Base-by-base conservation (phyloP, 208 protist genomes). In the Lotmaria passim region DNA sequence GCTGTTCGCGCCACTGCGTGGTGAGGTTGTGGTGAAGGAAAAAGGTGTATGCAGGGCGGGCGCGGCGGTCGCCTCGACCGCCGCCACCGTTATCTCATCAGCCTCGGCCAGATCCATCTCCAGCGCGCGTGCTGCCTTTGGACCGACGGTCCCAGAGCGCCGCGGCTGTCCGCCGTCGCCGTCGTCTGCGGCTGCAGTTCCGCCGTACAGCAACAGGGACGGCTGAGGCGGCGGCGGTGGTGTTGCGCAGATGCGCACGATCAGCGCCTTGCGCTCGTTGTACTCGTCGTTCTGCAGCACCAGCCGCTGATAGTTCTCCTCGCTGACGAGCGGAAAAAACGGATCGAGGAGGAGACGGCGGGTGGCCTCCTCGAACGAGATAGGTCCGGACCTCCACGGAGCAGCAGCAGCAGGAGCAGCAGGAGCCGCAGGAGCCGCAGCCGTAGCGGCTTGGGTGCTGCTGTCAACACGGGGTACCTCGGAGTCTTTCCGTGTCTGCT, bases 261-360 rank as follows among this genome's bases (percentile, higher is more conserved):
- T 44, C 44, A 82, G 51, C 24, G 12, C 47, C 14, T 61, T 59
- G 33, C 80, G 80, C 7, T 34, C 31, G 23, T 71, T 81, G 69
- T 90, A 87, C 73, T 94, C 89, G 51, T 82, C 72, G 66, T 94
- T 82, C 24, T 50, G 31, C 36, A 94, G 51, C n/a, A 86, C 56
- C 36, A 94, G 71, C 2, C 89, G 83, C 58, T 84, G 75, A 68
- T 81, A 87, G 79, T 94, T 92, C 61, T 94, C 89, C 52, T 92
- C 89, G 69, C 86, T 82, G 23, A 81, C 38, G 50, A 94, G 75
- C 14, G 76, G 44, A 53, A 90, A 92, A 41, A 91, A 41, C 0
- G 89, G 85, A 34, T 91, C 82, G 23, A 62, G 47, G 23, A 86
- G 62, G 26, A 91, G 81, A 34, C 50, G 63, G 10, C 67, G 64